Conservation (phyloP, 495 filamentous ascomycete species). For the Cudoniella acicularis region DNA sequence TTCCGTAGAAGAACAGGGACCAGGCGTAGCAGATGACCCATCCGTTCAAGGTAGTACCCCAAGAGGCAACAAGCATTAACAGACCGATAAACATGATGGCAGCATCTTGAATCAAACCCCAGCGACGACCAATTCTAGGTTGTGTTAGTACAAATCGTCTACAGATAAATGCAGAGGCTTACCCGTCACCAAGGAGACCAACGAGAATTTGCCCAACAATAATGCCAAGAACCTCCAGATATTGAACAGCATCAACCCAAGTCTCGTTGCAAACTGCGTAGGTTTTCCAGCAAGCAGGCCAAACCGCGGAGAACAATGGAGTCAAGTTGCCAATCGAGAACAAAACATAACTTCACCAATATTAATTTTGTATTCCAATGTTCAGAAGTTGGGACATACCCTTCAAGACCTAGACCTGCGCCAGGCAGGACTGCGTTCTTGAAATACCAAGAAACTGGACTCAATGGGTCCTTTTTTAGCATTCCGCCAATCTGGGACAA, state of each 20-base stretch:
- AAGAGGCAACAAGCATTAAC: slow-evolving; percentile 79
- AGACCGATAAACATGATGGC: slow-evolving; percentile 86
- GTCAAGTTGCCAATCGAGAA: slow-evolving; percentile 91
- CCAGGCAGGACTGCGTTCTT: slow-evolving; percentile 85
- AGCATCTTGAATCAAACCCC: slow-evolving; percentile 92
- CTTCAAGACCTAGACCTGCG: slow-evolving; percentile 83
- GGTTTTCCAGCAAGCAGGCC: slow-evolving; percentile 69
- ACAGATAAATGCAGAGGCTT: not conserved
- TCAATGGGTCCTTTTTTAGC: slow-evolving; percentile 76
- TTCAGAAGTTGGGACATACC: slow-evolving; percentile 35
- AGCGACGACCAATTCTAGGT: slow-evolving; percentile 76
- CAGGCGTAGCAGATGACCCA: slow-evolving; percentile 93
- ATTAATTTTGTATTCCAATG: not conserved
- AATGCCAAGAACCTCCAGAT: slow-evolving; percentile 84
- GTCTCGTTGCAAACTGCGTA: slow-evolving; percentile 59
- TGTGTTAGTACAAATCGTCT: not conserved
- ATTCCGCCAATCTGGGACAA: slow-evolving; percentile 64
- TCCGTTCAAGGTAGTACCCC: slow-evolving; percentile 78
- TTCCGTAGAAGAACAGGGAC: slow-evolving; percentile 85
- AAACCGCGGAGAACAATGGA: slow-evolving; percentile 67
- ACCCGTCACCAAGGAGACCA: slow-evolving; percentile 48
- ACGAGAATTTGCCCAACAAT: slow-evolving; percentile 81
- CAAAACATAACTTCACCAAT: slow-evolving; percentile 59
- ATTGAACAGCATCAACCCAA: slow-evolving; percentile 75
- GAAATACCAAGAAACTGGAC: slow-evolving; percentile 77